phyloP scores from a whole-genome alignment of 495 filamentous ascomycete species.

The Penicillium flavigenum region DNA sequence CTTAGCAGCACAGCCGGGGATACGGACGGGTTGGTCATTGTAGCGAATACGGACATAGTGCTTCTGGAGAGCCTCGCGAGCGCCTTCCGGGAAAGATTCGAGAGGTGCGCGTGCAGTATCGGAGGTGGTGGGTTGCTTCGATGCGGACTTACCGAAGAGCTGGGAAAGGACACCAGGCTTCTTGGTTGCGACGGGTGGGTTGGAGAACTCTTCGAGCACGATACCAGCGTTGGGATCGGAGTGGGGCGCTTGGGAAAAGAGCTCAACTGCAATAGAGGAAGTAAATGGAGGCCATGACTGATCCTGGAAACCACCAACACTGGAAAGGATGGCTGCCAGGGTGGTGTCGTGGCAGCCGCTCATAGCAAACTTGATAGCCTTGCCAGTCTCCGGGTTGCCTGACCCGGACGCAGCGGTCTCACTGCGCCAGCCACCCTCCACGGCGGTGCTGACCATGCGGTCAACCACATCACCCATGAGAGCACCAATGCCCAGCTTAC shows the following conservation, averaged over 20 bases:
- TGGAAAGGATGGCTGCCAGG: constrained; percentile 73
- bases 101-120: constrained; percentile 39
- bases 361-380: constrained; percentile 66
- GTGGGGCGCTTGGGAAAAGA: constrained; percentile 59
- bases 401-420: constrained; percentile 53
- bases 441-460: constrained; percentile 73
- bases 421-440: constrained; percentile 57
- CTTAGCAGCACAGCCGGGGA: constrained; percentile 74
- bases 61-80: constrained; percentile 53
- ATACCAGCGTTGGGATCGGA: constrained; percentile 10
- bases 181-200: constrained; percentile 25
- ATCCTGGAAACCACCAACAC: constrained; percentile 72
- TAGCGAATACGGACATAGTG: constrained; percentile 96
- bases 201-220: constrained; percentile 30
- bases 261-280: constrained; percentile 84
- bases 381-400: constrained; percentile 45
- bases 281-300: constrained; percentile 89
- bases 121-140: constrained; percentile 24
- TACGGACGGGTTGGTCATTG: constrained; percentile 76
- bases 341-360: constrained; percentile 96
- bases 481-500: constrained; percentile 79
- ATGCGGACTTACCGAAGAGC: constrained; percentile 26
- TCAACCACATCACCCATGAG: constrained; percentile 81
- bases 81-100: constrained; percentile 30
- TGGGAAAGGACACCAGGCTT: constrained; percentile 34